Base-by-base conservation (phyloP, 2,329 filamentous ascomycete species). In the Aspergillus novofumigatus region DNA sequence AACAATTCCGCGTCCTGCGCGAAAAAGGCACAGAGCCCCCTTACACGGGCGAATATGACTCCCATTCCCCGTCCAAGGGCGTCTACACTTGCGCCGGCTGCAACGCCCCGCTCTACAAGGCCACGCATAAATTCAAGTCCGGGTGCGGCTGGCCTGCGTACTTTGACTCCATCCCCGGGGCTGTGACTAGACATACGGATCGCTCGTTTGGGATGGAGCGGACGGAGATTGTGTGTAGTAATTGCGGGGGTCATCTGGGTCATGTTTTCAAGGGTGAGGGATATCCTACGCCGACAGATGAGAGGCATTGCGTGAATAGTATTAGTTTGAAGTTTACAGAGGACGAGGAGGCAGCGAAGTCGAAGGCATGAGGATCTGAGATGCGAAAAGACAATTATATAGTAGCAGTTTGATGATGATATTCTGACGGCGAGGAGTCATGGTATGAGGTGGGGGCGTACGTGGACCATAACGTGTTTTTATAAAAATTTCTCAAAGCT, bases 81-180 rank as follows among this genome's bases (percentile, higher is more conserved):
- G 84, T 91, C 54, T 99, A 97, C 79, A 86, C 82, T 49, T 99
- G 94, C 76, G 90, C 90, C 20, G 94, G 85, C 53, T 99, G 94
- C 81, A 75, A 87, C 28, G 84, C 92, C 7, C 92, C 94, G 4
- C 85, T 99, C 20, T 99, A 99, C 84, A 93, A 87, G 74, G 92
- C 94, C 28, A 83, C 83, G 61, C 92, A 96, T 77, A 99, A 99
- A 76, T 99, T 99, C 83, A 90, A 90, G 75, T 95, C 90, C 20
- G 91, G 92, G 45, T 99, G 94, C 76, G 94, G 94, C 59, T 99
- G 94, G 94, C 94, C 94, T 0, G 94, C 94, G 11, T 99, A 97
- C 77, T 99, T 93, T 72, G 94, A 99, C 76, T 93, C 89, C 63
- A 85, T 99, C 52, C 93, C 94, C 0, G 92, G 92, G 2, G 93